Percentiles rank a stretch among this genome's conserved stretches.
Evolutionary conservation across 2,329 filamentous ascomycete genomes (phyloP).

Genomic region (Ambrosiella cleistominuta): DNA sequence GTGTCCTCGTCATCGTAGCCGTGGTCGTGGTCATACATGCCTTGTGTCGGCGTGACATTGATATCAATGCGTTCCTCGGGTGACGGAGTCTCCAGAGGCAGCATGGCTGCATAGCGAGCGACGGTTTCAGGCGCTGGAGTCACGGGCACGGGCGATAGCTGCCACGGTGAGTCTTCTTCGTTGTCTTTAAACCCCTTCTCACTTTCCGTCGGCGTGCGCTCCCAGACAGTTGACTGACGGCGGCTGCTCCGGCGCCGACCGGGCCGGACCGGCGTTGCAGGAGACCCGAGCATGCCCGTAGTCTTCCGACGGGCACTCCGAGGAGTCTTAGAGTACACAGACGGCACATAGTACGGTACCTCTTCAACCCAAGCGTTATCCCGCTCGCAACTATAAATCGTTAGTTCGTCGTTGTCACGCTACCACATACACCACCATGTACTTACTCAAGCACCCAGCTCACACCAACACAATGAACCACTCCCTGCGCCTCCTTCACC

Average conservation of each 20-base stretch:
- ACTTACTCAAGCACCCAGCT: constrained; percentile 79
- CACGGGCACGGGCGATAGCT: constrained; percentile 39
- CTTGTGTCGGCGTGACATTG: background rate
- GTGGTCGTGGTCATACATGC: constrained; percentile 15
- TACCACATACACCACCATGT: constrained; percentile 15
- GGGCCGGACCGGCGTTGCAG: constrained; percentile 32
- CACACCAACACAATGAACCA: constrained; percentile 73
- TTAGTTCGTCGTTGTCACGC: constrained; percentile 13
- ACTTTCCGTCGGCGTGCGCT: constrained; percentile 32
- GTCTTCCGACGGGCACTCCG: constrained; percentile 61
- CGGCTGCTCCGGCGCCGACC: constrained; percentile 31
- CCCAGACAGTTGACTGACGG: constrained; percentile 37
- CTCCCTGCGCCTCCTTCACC: constrained; percentile 50
- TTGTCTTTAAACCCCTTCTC: constrained; percentile 17
- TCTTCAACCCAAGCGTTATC: constrained; percentile 65
- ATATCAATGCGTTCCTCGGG: constrained; percentile 19
- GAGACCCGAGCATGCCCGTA: constrained; percentile 42
- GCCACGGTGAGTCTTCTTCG: constrained; percentile 25
- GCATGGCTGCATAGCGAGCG: constrained; percentile 32
- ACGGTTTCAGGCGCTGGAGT: constrained; percentile 40
- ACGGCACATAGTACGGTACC: constrained; percentile 49
- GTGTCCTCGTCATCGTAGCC: constrained; percentile 28
- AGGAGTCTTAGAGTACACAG: constrained; percentile 35
- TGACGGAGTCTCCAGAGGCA: constrained; percentile 29
- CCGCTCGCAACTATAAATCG: constrained; percentile 46